Evolutionary conservation across 2,329 filamentous ascomycete species (phyloP), one percentile per base, ranked within the genome.

Genomic region (Chalara sp.): DNA sequence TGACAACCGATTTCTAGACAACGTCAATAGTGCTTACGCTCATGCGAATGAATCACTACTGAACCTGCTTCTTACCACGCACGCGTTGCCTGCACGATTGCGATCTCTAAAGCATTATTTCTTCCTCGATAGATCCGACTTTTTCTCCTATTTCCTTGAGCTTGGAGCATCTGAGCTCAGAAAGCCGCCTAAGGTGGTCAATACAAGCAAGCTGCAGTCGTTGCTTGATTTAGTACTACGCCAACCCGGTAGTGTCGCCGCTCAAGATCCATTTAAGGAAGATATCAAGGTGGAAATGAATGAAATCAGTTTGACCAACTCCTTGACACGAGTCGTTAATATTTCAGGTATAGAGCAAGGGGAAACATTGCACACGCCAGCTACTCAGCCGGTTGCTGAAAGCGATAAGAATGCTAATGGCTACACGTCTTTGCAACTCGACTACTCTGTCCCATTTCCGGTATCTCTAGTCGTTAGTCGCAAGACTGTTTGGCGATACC

Each of bases 261-360:
- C 91, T 1, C 80, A 95, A 52, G 93, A 99, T 65, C 90, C 92
- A 0, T 99, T 95, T 76, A 99, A 97, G 65, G 93, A 99, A 70
- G 92, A 99, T 65, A 89, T 99, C 68, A 95, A 95, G 68, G 89
- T 99, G 28, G 86, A 91, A 62, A 96, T 97, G 87, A 96, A 96
- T 66, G 90, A 96, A 60, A 84, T 92, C 39, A 89, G 89, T 5
- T 80, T 99, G 44, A 95, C 90, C 10, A 95, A 95, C 64, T 95
- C 90, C 72, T 75, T 99, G 53, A 95, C 96, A 78, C 86, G 92
- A 48, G 92, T 99, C 48, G 92, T 99, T 56, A 96, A 91, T 63
- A 95, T 97, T 57, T 95, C 90, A 4, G 93, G 93, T 43, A 88
- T 97, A 54, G 92, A 97, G 61, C 87, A 95, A 67, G 89, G 92